Evolutionary conservation across 441 rosid species (phyloP).

Genomic region (Brassica balearica): DNA sequence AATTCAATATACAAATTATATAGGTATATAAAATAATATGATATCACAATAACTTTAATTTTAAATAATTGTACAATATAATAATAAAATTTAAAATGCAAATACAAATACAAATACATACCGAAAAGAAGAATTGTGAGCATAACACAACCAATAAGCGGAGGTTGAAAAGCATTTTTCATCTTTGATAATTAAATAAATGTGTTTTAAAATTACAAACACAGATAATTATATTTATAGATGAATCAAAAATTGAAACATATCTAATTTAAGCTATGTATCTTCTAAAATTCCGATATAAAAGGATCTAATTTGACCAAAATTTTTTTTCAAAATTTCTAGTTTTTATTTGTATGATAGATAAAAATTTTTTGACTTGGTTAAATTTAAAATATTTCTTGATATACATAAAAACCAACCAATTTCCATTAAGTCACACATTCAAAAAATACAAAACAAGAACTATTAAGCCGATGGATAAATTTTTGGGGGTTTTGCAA

Average conservation of each 20-base stretch:
- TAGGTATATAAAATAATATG: not conserved
- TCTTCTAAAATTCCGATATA: not conserved
- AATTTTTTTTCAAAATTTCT: not conserved
- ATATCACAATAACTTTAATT: no score
- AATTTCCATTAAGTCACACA: no score
- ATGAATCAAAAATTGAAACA: not conserved
- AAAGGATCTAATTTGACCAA: not conserved
- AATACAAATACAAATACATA: not conserved
- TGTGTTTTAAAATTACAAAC: not conserved
- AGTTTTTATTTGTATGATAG: not conserved
- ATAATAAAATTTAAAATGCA: no score
- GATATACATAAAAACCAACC: no score
- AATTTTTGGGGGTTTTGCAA: no score
- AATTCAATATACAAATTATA: no score
- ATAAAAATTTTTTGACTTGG: no score
- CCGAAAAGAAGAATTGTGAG: not conserved
- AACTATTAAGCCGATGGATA: no score
- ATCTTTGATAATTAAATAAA: not conserved
- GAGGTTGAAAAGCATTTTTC: not conserved
- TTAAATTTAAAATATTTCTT: no score
- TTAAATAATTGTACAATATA: no score
- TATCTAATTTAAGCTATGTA: not conserved
- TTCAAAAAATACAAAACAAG: no score
- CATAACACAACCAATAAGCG: not conserved
- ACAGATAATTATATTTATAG: not conserved